Evolutionary conservation across 768 basidiomycete genomes (phyloP).

Genomic region (Boletus pseudo-olivaceus): DNA sequence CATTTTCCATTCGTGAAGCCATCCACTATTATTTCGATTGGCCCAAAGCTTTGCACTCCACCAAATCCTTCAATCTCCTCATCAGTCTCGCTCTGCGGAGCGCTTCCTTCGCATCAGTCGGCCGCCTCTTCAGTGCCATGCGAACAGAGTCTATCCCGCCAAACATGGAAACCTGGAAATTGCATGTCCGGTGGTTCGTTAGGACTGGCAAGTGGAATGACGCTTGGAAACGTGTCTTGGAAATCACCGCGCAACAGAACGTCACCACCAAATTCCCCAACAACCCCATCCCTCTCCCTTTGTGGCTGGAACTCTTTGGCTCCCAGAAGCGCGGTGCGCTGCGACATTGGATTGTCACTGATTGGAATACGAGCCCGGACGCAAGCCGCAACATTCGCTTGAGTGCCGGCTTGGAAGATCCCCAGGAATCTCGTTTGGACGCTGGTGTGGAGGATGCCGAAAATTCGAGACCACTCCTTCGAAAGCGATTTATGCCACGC

Average conservation of each 20-base stretch:
- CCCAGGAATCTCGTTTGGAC: neutral
- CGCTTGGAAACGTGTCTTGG: constrained; percentile 49
- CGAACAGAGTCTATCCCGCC: constrained; percentile 35
- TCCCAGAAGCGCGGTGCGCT: constrained; percentile 37
- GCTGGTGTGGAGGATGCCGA: neutral
- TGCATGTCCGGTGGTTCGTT: constrained; percentile 56
- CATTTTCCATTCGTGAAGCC: constrained; percentile 10
- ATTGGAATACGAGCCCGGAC: neutral
- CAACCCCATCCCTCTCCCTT: constrained; percentile 36
- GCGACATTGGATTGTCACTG: constrained; percentile 15
- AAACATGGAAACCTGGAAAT: constrained; percentile 54
- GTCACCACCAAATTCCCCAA: neutral
- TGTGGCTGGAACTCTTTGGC: constrained; percentile 65
- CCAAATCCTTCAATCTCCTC: constrained; percentile 44
- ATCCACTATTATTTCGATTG: constrained; percentile 28
- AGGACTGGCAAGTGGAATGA: constrained; percentile 52
- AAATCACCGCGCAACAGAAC: constrained; percentile 12
- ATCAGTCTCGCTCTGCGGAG: constrained; percentile 49
- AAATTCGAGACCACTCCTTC: neutral
- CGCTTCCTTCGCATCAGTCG: constrained; percentile 44
- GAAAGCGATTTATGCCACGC: constrained; percentile 16
- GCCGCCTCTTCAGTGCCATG: constrained; percentile 48
- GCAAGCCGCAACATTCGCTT: neutral
- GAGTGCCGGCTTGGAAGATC: neutral
- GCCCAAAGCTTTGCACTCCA: constrained; percentile 32